A percentile compares a stretch with the other conserved stretches of the same genome.
Evolutionary conservation across 2,329 filamentous ascomycete species (phyloP).

Genomic region (Cytospora piceicola): DNA sequence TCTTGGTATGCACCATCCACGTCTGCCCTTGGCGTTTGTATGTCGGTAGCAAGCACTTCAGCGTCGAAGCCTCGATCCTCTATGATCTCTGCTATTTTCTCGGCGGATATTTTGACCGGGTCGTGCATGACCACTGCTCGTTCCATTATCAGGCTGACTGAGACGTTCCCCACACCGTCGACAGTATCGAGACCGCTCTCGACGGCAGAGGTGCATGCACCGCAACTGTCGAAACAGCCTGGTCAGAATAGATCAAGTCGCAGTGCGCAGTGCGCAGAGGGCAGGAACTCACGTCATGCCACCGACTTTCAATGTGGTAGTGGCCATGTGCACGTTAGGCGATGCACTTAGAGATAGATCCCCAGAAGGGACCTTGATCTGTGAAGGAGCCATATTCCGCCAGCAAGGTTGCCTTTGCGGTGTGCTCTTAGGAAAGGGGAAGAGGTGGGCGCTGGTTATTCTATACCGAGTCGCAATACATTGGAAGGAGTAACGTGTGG

Average conservation of each 20-base stretch:
- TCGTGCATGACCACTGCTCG: constrained; percentile 94
- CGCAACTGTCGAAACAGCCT: constrained; percentile 65
- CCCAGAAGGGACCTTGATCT: constrained; percentile 52
- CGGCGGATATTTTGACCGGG: constrained; percentile 71
- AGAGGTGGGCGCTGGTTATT: neutral
- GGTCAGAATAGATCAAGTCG: constrained; percentile 38
- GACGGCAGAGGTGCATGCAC: constrained; percentile 93
- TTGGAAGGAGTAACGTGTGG: constrained; percentile 9
- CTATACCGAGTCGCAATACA: constrained; percentile 24
- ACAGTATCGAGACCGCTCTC: constrained; percentile 87
- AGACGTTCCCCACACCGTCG: constrained; percentile 81
- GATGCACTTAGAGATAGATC: constrained; percentile 44
- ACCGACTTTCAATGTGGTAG: constrained; percentile 86
- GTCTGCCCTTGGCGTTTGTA: constrained; percentile 56
- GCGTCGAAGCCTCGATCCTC: constrained; percentile 93
- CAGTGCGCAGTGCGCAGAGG: constrained; percentile 9
- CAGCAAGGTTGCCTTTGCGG: neutral
- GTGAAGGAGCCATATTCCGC: constrained; percentile 53
- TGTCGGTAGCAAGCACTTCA: constrained; percentile 80
- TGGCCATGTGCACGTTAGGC: constrained; percentile 71
- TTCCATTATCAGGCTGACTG: constrained; percentile 93
- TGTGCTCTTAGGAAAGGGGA: neutral
- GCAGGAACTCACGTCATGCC: constrained; percentile 72
- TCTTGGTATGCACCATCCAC: constrained; percentile 41
- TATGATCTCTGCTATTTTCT: constrained; percentile 80